These are phyloP conservation scores for Salix suchowensis DNA, from an alignment of 345 rosid species.

Conservation along the genomic window DNA sequence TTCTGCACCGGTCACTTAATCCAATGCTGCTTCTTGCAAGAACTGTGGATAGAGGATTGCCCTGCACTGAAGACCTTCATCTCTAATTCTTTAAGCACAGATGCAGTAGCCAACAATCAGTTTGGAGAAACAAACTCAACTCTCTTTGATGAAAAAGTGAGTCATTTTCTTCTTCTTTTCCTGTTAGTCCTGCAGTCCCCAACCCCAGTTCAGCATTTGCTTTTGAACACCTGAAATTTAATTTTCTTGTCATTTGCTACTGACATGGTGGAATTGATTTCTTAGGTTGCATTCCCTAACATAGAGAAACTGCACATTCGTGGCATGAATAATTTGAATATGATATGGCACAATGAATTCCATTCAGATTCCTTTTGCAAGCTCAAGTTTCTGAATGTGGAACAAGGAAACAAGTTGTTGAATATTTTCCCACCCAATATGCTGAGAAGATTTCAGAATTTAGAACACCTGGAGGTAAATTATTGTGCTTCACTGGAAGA, in stretches of 20 bases:
- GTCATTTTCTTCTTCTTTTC: not conserved
- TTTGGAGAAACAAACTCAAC: not conserved
- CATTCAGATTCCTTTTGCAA: constrained; percentile 10
- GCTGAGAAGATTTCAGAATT: not conserved
- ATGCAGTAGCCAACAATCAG: not conserved
- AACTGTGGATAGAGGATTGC: not conserved
- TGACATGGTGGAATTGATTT: not conserved
- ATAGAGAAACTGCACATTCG: constrained; percentile 15
- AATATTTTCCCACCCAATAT: constrained; percentile 13
- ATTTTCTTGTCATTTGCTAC: too few relatives aligned
- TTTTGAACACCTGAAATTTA: too few relatives aligned
- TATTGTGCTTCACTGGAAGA: constrained; percentile 3
- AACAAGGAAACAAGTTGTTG: not conserved
- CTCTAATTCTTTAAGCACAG: too few relatives aligned
- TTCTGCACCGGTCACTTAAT: not conserved
- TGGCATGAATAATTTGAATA: constrained; percentile 13
- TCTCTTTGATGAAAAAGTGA: constrained; percentile 12
- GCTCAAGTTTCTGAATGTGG: constrained; percentile 2
- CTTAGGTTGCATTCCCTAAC: constrained; percentile 21
- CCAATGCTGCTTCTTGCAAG: not conserved
- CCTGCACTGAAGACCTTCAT: not conserved
- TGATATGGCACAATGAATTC: constrained; percentile 16
- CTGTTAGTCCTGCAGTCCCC: not conserved
- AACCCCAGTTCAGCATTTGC: not conserved
- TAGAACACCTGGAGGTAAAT: not conserved